phyloP scores from a whole-genome alignment of 2,329 filamentous ascomycete genomes.

The Dryadomyces sulphureus region DNA sequence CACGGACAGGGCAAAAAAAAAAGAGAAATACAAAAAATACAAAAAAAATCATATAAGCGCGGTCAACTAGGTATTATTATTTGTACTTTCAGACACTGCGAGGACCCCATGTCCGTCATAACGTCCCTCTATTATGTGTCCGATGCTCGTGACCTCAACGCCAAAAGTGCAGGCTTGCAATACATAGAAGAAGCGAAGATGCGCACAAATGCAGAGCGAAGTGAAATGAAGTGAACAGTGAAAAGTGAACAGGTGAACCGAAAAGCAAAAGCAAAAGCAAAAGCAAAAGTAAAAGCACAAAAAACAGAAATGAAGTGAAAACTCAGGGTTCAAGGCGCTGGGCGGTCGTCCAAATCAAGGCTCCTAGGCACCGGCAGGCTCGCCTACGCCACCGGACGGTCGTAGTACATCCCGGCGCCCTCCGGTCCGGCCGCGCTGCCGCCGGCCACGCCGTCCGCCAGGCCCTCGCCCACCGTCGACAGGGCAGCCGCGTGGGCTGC shows the following conservation, averaged over 20 bases:
- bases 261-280: neutral
- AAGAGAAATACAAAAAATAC: conserved; percentile 5
- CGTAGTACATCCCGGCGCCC: neutral
- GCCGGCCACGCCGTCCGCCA: neutral
- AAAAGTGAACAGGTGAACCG: no score
- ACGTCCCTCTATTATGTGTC: neutral
- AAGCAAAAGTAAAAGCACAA: neutral
- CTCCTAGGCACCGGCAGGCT: no score
- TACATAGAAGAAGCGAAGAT: neutral
- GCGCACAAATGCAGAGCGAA: neutral
- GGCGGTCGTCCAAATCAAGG: no score
- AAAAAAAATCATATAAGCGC: conserved; percentile 2
- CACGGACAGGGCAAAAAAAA: no score
- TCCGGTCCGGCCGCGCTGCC: neutral
- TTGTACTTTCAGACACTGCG: neutral
- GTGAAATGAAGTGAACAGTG: no score
- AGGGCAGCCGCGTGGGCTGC: conserved; percentile 6
- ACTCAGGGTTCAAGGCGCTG: no score
- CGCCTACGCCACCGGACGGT: neutral
- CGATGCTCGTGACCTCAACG: neutral
- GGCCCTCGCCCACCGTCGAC: neutral
- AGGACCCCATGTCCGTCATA: neutral
- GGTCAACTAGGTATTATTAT: neutral
- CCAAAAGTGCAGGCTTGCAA: neutral
- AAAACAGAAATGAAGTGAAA: neutral